Evolutionary conservation across 805 yeast genomes (phyloP).

Genomic region (Cyberlindnera euphorbiiphila): DNA sequence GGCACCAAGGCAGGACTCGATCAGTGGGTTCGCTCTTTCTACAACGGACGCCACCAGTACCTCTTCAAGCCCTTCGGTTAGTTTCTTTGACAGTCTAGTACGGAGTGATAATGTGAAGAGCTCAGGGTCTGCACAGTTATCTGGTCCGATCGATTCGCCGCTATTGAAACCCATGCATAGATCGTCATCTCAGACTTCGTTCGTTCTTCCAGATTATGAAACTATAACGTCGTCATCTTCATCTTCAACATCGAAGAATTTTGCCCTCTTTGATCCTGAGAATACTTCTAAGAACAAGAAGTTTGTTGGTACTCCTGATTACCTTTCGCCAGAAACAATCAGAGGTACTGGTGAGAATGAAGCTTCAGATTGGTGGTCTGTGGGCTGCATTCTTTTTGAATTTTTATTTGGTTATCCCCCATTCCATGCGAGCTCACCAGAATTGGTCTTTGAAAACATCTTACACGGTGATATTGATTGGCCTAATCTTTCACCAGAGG

Average conservation of each 20-base stretch:
- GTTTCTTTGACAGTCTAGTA: conserved; percentile 28
- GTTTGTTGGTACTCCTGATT: conserved; percentile 97
- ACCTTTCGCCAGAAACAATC: conserved; percentile 94
- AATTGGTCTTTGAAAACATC: conserved; percentile 78
- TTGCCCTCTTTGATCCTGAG: conserved; percentile 74
- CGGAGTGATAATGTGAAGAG: conserved; percentile 17
- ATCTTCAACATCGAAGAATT: conserved; percentile 30
- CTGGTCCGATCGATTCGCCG: conserved; percentile 39
- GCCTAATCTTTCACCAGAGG: conserved; percentile 61
- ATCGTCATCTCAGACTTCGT: conserved; percentile 54
- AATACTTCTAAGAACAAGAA: conserved; percentile 50
- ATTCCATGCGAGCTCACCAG: conserved; percentile 79
- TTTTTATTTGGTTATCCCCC: conserved; percentile 93
- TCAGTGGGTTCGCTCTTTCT: conserved; percentile 21
- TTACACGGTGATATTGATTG: conserved; percentile 71
- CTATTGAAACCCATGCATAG: conserved; percentile 43
- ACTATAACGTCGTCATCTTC: conserved; percentile 9
- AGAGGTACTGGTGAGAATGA: conserved; percentile 78
- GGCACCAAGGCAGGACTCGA: conserved; percentile 22
- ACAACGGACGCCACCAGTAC: conserved; percentile 18
- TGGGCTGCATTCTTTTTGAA: conserved; percentile 93
- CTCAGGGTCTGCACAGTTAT: conserved; percentile 11
- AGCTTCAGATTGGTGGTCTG: conserved; percentile 97
- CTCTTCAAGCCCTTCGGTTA: conserved; percentile 28
- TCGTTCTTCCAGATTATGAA: conserved; percentile 52